Conservation (phyloP, 805 yeast genomes). For the Sungouiella thailandica region DNA sequence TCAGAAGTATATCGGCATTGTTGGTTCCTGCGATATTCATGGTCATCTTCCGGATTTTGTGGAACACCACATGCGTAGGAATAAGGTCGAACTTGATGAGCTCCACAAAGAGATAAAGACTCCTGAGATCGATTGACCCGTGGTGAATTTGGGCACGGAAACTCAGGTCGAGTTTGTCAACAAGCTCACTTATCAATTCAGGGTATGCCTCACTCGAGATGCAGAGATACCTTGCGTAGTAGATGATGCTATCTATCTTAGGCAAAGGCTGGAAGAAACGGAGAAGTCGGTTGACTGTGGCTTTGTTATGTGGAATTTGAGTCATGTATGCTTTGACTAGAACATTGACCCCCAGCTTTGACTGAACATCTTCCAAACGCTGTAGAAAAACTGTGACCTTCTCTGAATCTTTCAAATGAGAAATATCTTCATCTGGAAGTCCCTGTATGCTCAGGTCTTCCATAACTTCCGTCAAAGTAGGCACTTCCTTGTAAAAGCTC, state of each 20-base stretch:
- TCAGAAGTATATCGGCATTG: constrained; percentile 63
- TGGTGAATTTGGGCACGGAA: constrained; percentile 55
- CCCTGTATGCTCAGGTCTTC: constrained; percentile 14
- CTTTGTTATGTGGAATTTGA: constrained; percentile 57
- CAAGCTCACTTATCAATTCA: constrained; percentile 48
- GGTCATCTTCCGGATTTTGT: constrained; percentile 61
- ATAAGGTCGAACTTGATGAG: constrained; percentile 70
- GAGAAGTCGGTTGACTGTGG: constrained; percentile 58
- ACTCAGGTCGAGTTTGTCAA: constrained; percentile 51
- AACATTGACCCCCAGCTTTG: constrained; percentile 47
- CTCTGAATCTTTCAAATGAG: constrained; percentile 28
- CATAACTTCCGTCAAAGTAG: constrained; percentile 33
- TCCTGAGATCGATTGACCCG: constrained; percentile 49
- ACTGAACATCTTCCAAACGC: constrained; percentile 37
- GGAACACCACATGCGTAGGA: constrained; percentile 67
- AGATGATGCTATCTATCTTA: constrained; percentile 41
- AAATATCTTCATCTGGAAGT: constrained; percentile 6
- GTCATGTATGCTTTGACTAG: constrained; percentile 10
- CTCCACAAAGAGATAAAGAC: constrained; percentile 64
- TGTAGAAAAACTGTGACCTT: constrained; percentile 39
- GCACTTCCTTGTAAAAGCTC: constrained; percentile 57
- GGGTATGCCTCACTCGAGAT: constrained; percentile 46
- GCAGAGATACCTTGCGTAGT: constrained; percentile 67
- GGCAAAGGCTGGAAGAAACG: constrained; percentile 49
- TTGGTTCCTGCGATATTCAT: constrained; percentile 45